Evolutionary conservation across 2,329 filamentous ascomycete genomes (phyloP), one percentile per base, ranked within the genome.

Genomic region (Penicillium sp.): DNA sequence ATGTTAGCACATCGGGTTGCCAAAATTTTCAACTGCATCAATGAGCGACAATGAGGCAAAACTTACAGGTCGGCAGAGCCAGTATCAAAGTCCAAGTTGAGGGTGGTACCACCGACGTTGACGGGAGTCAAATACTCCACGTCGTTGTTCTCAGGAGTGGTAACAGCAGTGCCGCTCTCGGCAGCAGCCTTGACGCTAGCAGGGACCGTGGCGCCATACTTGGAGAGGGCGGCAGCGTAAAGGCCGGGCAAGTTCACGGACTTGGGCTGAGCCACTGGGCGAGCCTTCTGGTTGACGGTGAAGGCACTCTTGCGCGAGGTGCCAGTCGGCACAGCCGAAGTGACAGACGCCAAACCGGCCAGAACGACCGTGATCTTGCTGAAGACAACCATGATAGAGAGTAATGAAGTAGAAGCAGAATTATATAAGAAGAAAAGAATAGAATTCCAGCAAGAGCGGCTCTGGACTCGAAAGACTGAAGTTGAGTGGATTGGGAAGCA

Each of bases 1-100:
- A 33, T 35, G 52, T 14, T 26, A 40, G 11, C n/a, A 52, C 37
- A 52, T 33, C 45, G 19, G 38, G 11, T 37, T 37, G 19, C 26
- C 19, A 7, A 13, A 58, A 22, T 40, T 40, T 37, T 25, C 46
- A 8, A 40, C 33, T 33, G 52, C 22, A 16, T 16, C 14, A 6
- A 16, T 52, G 30, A 6, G 14, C n/a, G 26, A 1, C 13, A 37
- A 14, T 8, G 8, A 42, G 10, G 28, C 0, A 26, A 25, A 42
- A 78, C 84, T 78, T 75, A 87, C 88, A 90, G 83, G 76, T 90
- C 88, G 45, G 87, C 82, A 64, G 81, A 89, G 64, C 82, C 88
- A 14, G 90, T 93, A 66, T 93, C 90, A 62, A 93, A 84, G 71
- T 91, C 88, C 62, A 93, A 73, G 61, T 86, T 83, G 64, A 91